A percentile compares a stretch with the other conserved stretches of the same genome.
Conservation (phyloP, 306 rosid species). For the Sechiopsis laciniata region DNA sequence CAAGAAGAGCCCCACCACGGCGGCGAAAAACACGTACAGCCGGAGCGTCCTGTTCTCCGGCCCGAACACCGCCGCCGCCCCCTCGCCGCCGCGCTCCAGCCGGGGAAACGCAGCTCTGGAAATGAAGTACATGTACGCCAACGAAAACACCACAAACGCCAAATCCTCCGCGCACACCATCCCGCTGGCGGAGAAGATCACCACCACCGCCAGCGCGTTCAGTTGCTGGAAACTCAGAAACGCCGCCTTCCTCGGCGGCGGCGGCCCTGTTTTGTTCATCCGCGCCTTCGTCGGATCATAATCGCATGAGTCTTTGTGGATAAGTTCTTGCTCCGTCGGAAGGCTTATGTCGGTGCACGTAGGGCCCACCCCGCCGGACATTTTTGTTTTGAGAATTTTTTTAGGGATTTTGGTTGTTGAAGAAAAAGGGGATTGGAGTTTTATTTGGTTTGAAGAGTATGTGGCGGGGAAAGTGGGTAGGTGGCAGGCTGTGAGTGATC, state of each 20-base stretch:
- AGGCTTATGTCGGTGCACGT: conserved; percentile 49
- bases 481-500: neutral
- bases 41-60: conserved; percentile 44
- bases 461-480: neutral
- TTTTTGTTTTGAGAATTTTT: conserved; percentile 5
- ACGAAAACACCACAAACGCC: conserved; percentile 49
- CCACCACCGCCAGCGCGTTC: conserved; percentile 45
- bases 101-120: conserved; percentile 62
- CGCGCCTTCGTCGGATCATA: neutral
- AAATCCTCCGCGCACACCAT: conserved; percentile 62
- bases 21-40: conserved; percentile 45
- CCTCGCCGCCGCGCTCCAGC: conserved; percentile 4
- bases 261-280: neutral
- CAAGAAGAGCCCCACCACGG: conserved; percentile 56
- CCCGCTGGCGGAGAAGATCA: conserved; percentile 71
- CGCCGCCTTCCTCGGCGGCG: conserved; percentile 6
- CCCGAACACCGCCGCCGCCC: conserved; percentile 38
- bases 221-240: conserved; percentile 47
- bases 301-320: conserved; percentile 39
- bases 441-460: neutral
- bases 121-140: conserved; percentile 53
- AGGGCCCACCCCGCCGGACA: conserved; percentile 91
- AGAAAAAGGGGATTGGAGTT: neutral
- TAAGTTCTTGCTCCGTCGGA: conserved; percentile 45
- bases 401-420: neutral